Base-by-base conservation (phyloP, 1,284 basidiomycete species). In the Irpex rosettiformis region DNA sequence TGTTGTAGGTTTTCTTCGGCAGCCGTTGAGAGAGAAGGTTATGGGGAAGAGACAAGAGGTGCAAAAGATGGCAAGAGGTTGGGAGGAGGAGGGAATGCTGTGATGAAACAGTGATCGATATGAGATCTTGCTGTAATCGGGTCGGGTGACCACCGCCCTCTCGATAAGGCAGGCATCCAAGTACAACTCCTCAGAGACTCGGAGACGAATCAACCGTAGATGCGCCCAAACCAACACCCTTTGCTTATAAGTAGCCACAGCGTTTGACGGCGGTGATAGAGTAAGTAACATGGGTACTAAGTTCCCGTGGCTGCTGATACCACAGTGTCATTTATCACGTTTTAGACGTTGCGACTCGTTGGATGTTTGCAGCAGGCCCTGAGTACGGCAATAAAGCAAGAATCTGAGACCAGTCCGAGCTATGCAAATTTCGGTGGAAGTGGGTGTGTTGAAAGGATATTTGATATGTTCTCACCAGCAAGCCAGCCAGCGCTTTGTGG, bases 31-130 rank as follows among this genome's bases (percentile, higher is more conserved):
- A 37, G 33, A 11, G 21, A n/a, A 30, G 22, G 24, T 25, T 47
- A 25, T 6, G 29, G 48, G 45, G 25, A 24, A 21, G 52, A 55
- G 58, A 54, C 47, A 52, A 29, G 55, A 24, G 21, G 51, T 40
- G 30, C 43, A 45, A 33, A 18, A 52, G 5, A 8, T 40, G 43
- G 30, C 55, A 57, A 21, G 56, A 43, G 53, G 52, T 58, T 40
- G 33, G 33, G 29, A 25, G 27, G 24, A n/a, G n/a, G n/a, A n/a
- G n/a, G 45, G 13, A 21, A 47, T 11, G 45, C 45, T 47, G 24
- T 47, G 47, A 49, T 42, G 55, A 45, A 48, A 54, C 47, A 53
- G 56, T 57, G 54, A 61, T 59, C 58, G 58, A 59, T 59, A 56
- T 43, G 58, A 58, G 24, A 51, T 51, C 48, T 51, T 10, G 27